phyloP scores from a whole-genome alignment of 257 asterid genomes.

The Oldenlandia corymbosa region DNA sequence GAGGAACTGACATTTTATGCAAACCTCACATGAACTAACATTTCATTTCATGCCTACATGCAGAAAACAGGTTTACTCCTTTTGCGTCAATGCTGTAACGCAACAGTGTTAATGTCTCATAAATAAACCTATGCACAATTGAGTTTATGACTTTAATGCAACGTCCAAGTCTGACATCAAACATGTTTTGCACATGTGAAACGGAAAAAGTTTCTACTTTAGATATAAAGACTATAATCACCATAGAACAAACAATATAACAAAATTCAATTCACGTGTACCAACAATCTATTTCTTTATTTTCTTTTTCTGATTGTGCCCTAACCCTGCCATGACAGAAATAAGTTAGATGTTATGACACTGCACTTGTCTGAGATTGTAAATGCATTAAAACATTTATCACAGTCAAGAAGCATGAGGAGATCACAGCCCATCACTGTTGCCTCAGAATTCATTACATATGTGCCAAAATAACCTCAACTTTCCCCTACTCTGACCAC shows the following conservation, averaged over 20 bases:
- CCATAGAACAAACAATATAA: background rate
- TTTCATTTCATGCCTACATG: background rate
- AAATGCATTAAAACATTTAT: background rate
- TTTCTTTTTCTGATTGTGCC: background rate
- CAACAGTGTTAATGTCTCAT: background rate
- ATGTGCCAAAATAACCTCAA: background rate
- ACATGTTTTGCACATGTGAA: background rate
- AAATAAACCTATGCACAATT: background rate
- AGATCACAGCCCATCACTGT: background rate
- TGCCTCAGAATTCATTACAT: background rate
- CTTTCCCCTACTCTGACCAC: too few species aligned
- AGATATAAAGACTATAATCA: background rate
- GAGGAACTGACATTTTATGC: too few species aligned
- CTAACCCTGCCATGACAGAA: background rate
- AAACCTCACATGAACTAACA: background rate
- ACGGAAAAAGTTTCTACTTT: background rate
- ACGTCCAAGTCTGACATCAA: background rate
- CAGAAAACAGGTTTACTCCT: background rate
- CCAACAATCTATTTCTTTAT: background rate
- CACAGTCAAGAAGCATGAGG: background rate
- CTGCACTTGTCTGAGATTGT: background rate
- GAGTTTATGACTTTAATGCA: background rate
- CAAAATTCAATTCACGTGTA: background rate
- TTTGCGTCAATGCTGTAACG: too few species aligned
- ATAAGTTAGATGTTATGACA: background rate